Evolutionary conservation across 2,329 filamentous ascomycete species (phyloP), one percentile per base, ranked within the genome.

Genomic region (Phyllosticta citriasiana): DNA sequence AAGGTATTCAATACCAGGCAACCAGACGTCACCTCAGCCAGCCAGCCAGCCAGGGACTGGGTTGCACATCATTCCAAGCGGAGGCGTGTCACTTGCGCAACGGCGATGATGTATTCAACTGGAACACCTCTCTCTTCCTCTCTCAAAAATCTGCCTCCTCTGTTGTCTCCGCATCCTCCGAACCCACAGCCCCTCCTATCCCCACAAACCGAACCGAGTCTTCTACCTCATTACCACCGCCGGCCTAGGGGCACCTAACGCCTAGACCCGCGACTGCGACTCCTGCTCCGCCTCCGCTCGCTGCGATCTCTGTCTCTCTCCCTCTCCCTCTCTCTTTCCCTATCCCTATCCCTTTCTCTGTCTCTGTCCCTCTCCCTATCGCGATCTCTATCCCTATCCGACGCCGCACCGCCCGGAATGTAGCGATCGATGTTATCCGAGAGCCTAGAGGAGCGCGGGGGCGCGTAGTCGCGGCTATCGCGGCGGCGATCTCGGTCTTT

Each of bases 381-480:
- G 14, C 40, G 14, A 22, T 60, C 58, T 26, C 58, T 60, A 7
- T 53, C 58, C 40, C 58, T 60, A 7, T 53, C 22, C 8, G 10
- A 27, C 24, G 22, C 53, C 9, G 26, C 53, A 27, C 72, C 70
- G 26, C 73, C 71, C 53, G 74, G 74, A 4, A 75, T 68, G 61
- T 75, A 76, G 6, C 74, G 69, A 66, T 76, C 74, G 53, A 76
- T 75, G 4, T 72, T 71, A 22, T 47, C 40, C 14, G 14, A 16
- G 14, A 47, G 12, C n/a, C 40, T 47, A 16, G 14, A n/a, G 40
- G 40, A 47, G 40, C 40, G 40, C 27, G 40, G 40, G 40, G 40
- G 40, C 40, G 40, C n/a, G 4, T 47, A 47, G 40, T 47, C 40
- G 30, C 56, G 54, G 24, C 55, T 53, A 12, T 57, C 59, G 30